Evolutionary conservation across 768 basidiomycete species (phyloP), one percentile per base, ranked within the genome.

Genomic region (Boletus barrowsii): DNA sequence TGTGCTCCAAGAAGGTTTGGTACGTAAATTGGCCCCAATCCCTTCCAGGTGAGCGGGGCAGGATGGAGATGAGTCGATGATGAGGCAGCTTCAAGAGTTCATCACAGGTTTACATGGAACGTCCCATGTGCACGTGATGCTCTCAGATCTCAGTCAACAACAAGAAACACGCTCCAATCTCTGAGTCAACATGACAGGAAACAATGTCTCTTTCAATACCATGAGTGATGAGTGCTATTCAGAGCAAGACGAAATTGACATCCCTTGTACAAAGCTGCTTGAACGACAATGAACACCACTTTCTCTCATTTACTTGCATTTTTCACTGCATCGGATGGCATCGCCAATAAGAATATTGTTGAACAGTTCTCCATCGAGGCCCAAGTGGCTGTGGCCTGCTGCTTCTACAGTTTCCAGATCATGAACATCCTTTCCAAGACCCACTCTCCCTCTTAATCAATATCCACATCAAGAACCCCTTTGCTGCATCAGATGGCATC

Each of bases 251-350:
- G 63, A 72, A 26, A 26, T 76, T 29, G 75, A 75, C 9, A 67
- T 67, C 53, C 74, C 72, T 49, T 76, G 79, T 15, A 71, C 68
- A 56, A 74, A 75, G 52, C 88, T 84, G 84, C 48, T 79, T 98
- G 32, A 95, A 83, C 59, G 75, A 81, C 63, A 82, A 87, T 62
- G 93, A 98, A 64, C 84, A 87, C 29, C 84, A 93, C 69, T 98
- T 98, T 97, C 59, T 90, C 90, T 1, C 92, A 93, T 61, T 86
- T 98, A 48, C 84, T 98, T 33, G 95, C 95, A 1, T 98, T 97
- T 70, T 98, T 98, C 66, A 94, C 95, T 22, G 93, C 94, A 10
- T 94, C 92, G 0, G 93, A 97, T 58, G 93, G 94, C 32, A 97
- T 97, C 55, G 93, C 97, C 60, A 97, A 97, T 71, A 95, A 97